Evolutionary conservation across 371 early-diverging fungal genomes (phyloP), one percentile per base, ranked within the genome.

Genomic region (Mucor ambiguus): DNA sequence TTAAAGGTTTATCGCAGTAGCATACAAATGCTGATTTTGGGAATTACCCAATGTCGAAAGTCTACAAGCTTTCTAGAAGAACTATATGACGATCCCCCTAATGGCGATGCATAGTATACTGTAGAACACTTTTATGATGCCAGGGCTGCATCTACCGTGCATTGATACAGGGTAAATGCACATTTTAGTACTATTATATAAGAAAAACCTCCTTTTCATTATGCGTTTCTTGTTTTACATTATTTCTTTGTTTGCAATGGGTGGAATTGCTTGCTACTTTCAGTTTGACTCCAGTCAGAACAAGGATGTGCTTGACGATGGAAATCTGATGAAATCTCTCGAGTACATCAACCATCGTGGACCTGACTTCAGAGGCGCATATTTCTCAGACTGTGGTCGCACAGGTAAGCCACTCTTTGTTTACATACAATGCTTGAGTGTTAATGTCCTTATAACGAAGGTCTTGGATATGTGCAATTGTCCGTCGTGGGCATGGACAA

Each of bases 191-290:
- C 33, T 33, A 9, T 1, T 37, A 37, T 37, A 37, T 14, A 37
- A 12, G 12, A 54, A 4, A 22, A 26, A 18, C 0, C 55, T 32
- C 16, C 0, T 16, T 33, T 28, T 60, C 52, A 1, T 18, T 12
- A 14, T 30, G 29, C 29, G 12, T 54, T 7, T 30, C 14, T 54
- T 12, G 7, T 54, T 22, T 2, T 54, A 16, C 2, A 54, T 1
- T 10, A 12, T 35, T 12, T 10, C 37, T 35, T 28, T 12, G 6
- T 29, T 26, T 1, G 18, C 18, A 32, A 70, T 70, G 71, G 62
- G 71, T 62, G 71, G 71, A 14, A 61, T 70, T 18, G 58, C 58
- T 54, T 61, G 58, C 29, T 70, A 66, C 48, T 66, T 70, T 58
- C 66, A 70, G 26, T 58, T 70, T 44, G 67, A 70, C 32, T 24